A percentile compares a stretch with the other conserved stretches of the same genome.
Evolutionary conservation across 2,329 filamentous ascomycete genomes (phyloP).

Genomic region (Neofusicoccum kwambonambiense): DNA sequence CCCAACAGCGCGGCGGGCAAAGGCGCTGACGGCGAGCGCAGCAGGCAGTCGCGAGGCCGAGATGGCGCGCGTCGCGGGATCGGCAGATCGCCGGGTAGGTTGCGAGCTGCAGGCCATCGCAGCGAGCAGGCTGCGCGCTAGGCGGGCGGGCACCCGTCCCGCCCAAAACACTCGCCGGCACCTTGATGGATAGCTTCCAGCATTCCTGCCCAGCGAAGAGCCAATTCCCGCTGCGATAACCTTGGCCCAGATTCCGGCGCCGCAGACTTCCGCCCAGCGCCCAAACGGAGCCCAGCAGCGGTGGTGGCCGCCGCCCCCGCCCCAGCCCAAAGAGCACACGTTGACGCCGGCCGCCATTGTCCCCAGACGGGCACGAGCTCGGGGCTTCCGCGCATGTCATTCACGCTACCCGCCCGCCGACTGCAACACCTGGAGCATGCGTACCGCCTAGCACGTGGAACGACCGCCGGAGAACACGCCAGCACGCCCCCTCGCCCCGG

Average conservation of each 20-base stretch:
- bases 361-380: conserved; percentile 2
- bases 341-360: not conserved
- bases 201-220: conserved; percentile 9
- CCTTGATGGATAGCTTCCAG: conserved; percentile 9
- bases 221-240: not conserved
- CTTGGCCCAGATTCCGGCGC: not conserved
- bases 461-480: not conserved
- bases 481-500: not conserved
- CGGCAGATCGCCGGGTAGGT: conserved; percentile 4
- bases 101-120: not conserved
- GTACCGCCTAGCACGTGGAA: conserved; percentile 5
- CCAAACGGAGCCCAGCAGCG: not conserved
- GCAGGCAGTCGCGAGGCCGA: no score
- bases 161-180: conserved; percentile 2
- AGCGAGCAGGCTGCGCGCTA: not conserved
- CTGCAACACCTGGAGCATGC: conserved; percentile 9
- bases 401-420: not conserved
- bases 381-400: conserved; percentile 8
- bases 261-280: not conserved
- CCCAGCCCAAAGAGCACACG: conserved; percentile 2
- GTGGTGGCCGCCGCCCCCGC: not conserved
- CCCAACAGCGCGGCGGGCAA: not conserved
- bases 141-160: not conserved
- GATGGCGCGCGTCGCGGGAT: not conserved
- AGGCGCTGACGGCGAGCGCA: not conserved